These are phyloP conservation scores for Cryptomeria japonica DNA, from an alignment of 75 land plant species.

Conservation along the genomic window DNA sequence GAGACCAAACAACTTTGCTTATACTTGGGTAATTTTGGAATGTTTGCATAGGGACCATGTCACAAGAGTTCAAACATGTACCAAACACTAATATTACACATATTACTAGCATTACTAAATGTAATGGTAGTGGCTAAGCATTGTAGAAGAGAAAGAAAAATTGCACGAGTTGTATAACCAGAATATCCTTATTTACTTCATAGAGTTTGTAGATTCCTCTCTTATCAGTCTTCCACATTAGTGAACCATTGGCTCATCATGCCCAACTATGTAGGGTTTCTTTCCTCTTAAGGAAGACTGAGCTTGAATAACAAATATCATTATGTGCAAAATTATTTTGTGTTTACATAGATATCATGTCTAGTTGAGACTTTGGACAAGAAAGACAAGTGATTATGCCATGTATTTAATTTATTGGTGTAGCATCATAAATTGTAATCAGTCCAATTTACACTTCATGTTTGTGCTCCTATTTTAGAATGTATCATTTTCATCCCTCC, in stretches of 20 bases:
- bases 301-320: too few species aligned
- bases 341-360: too few species aligned
- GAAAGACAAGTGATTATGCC: too few species aligned
- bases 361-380: too few species aligned
- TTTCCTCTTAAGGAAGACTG: neutral
- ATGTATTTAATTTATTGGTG: too few species aligned
- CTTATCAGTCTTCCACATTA: too few species aligned
- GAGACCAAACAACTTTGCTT: neutral
- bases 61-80: neutral
- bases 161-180: neutral
- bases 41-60: neutral
- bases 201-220: neutral
- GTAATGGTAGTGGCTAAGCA: neutral
- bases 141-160: neutral
- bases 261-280: neutral
- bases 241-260: neutral
- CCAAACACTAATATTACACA: neutral
- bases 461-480: too few species aligned
- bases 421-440: too few species aligned
- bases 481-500: too few species aligned
- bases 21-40: neutral
- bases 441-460: too few species aligned
- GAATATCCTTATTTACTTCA: neutral
- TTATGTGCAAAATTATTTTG: too few species aligned
- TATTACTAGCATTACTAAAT: too few species aligned